Percentiles rank a stretch among this genome's conserved stretches.
These are phyloP conservation scores for Flaveria floridana DNA, from an alignment of 140 eudicot genomes.

Conservation along the genomic window DNA sequence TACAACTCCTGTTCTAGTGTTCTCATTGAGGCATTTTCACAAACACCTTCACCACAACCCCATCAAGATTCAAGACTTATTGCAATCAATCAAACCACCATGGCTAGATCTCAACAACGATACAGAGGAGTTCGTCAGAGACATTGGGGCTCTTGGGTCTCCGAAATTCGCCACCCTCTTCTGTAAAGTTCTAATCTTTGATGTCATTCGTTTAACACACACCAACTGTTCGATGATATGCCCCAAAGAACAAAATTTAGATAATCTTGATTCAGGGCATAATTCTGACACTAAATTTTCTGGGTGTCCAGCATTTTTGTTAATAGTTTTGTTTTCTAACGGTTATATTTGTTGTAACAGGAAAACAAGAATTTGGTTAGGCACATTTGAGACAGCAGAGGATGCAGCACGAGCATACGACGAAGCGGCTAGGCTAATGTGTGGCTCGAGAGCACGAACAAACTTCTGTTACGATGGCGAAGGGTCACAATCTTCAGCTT, in stretches of 20 bases:
- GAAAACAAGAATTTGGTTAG: slow-evolving; percentile 96
- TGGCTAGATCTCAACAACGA: slow-evolving; percentile 86
- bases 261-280: background rate
- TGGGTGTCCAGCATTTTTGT: slow-evolving; percentile 6
- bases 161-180: slow-evolving; percentile 97
- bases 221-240: slow-evolving; percentile 27
- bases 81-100: slow-evolving; percentile 31
- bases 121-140: slow-evolving; percentile 92
- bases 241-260: background rate
- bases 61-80: background rate
- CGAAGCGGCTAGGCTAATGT: slow-evolving; percentile 96
- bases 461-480: slow-evolving; percentile 56
- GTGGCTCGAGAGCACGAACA: slow-evolving; percentile 79
- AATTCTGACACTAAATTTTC: background rate
- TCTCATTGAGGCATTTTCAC: slow-evolving; percentile 39
- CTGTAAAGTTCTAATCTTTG: slow-evolving; percentile 48
- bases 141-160: slow-evolving; percentile 99
- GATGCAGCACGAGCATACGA: slow-evolving; percentile 96
- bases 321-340: slow-evolving; percentile 13
- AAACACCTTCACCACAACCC: slow-evolving; percentile 38
- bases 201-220: background rate
- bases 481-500: slow-evolving; percentile 33
- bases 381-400: slow-evolving; percentile 95
- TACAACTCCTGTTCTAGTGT: background rate
- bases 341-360: slow-evolving; percentile 35